Evolutionary conservation across 1,139 yeast genomes (phyloP).

Genomic region (Kurtzmaniella natalensis): DNA sequence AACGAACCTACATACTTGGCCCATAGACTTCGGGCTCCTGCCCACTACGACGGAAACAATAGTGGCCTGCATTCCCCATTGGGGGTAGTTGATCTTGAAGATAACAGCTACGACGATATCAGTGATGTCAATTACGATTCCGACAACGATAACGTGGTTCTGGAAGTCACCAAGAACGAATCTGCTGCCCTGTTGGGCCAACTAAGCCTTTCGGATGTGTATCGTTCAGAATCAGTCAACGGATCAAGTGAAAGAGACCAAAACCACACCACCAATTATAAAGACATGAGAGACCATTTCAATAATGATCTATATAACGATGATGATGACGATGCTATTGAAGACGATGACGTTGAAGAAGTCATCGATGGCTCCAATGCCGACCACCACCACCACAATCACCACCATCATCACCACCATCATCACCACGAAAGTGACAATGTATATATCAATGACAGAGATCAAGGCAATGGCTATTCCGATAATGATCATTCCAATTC

Average conservation of each 20-base stretch:
- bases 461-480: too few relatives aligned
- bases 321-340: too few relatives aligned
- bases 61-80: slow-evolving; percentile 7
- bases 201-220: background rate
- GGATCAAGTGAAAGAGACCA: too few relatives aligned
- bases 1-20: slow-evolving; percentile 9
- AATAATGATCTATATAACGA: too few relatives aligned
- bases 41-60: background rate
- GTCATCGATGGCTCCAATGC: background rate
- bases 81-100: slow-evolving; percentile 4
- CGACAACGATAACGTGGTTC: slow-evolving; percentile 6
- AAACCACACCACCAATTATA: too few relatives aligned
- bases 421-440: too few relatives aligned
- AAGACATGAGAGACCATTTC: too few relatives aligned
- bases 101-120: background rate
- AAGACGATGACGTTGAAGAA: background rate
- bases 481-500: too few relatives aligned
- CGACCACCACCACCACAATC: background rate
- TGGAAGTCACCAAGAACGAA: slow-evolving; percentile 10
- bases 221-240: too few relatives aligned
- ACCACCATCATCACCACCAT: background rate
- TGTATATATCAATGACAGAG: too few relatives aligned
- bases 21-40: background rate
- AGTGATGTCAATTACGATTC: too few relatives aligned
- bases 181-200: too few relatives aligned